Conservation (phyloP, 2,329 filamentous ascomycete genomes). For the Davidsoniella virescens region DNA sequence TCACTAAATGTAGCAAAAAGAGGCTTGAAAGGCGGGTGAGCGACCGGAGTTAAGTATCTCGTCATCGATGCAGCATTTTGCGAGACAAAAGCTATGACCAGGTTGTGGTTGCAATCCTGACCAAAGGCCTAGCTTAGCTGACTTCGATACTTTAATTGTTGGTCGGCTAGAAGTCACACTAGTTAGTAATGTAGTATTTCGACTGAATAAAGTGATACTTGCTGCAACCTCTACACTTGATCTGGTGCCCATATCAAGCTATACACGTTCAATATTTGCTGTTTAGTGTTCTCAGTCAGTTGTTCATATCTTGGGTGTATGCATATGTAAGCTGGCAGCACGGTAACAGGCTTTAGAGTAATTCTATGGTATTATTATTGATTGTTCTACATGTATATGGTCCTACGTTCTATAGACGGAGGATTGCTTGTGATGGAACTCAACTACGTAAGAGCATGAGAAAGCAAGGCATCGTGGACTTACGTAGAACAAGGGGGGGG, state of each 20-base stretch:
- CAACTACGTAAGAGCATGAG: too few species aligned
- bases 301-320: too few species aligned
- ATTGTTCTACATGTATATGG: too few species aligned
- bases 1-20: not conserved
- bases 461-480: too few species aligned
- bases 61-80: slow-evolving; percentile 9
- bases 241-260: not conserved
- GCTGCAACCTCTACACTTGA: not conserved
- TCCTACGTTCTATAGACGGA: too few species aligned
- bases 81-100: not conserved
- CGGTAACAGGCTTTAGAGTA: too few species aligned
- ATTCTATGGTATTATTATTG: too few species aligned
- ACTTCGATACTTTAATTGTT: not conserved
- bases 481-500: too few species aligned
- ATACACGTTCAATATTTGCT: too few species aligned
- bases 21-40: not conserved
- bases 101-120: not conserved
- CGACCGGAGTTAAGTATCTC: slow-evolving; percentile 4
- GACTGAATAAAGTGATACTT: not conserved
- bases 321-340: too few species aligned
- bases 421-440: too few species aligned
- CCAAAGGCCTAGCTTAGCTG: not conserved
- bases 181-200: not conserved
- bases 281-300: too few species aligned
- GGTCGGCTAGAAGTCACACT: not conserved